Percentiles rank a stretch among this genome's conserved stretches.
Conservation (phyloP, 306 rosid genomes). For the Notholithocarpus densiflorus region DNA sequence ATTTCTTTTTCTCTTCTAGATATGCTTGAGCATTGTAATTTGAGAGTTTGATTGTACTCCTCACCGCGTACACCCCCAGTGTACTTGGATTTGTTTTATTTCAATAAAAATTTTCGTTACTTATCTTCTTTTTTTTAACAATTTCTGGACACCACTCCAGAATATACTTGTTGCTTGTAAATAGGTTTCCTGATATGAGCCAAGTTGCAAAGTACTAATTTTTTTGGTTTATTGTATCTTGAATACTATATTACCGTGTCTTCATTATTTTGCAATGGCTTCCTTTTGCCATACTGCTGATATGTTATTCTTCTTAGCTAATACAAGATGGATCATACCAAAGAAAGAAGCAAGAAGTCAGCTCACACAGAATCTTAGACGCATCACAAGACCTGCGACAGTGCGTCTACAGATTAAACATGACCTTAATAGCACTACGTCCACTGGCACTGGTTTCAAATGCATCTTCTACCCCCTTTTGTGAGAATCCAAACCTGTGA, state of each 20-base stretch:
- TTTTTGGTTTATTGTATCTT: background rate
- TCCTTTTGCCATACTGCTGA: background rate
- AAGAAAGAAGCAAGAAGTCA: background rate
- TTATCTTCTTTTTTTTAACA: too few species aligned
- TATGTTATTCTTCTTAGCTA: background rate
- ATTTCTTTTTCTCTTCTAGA: background rate
- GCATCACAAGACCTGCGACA: background rate
- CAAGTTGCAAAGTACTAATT: background rate
- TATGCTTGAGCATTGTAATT: too few species aligned
- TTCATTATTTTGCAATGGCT: background rate
- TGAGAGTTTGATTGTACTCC: too few species aligned
- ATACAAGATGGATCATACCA: background rate
- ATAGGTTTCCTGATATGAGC: background rate
- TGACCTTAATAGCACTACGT: slow-evolving; percentile 39
- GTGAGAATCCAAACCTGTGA: slow-evolving; percentile 40
- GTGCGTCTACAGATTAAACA: slow-evolving; percentile 34
- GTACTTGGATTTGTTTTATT: too few species aligned
- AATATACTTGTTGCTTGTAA: background rate
- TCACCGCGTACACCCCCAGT: too few species aligned
- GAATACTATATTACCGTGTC: background rate
- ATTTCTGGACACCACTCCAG: background rate
- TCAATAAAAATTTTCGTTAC: too few species aligned
- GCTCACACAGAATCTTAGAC: background rate
- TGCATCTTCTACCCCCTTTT: slow-evolving; percentile 34
- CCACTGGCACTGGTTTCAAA: slow-evolving; percentile 41